Evolutionary conservation across 1,284 basidiomycete species (phyloP).

Genomic region (Blastosporella zonata): DNA sequence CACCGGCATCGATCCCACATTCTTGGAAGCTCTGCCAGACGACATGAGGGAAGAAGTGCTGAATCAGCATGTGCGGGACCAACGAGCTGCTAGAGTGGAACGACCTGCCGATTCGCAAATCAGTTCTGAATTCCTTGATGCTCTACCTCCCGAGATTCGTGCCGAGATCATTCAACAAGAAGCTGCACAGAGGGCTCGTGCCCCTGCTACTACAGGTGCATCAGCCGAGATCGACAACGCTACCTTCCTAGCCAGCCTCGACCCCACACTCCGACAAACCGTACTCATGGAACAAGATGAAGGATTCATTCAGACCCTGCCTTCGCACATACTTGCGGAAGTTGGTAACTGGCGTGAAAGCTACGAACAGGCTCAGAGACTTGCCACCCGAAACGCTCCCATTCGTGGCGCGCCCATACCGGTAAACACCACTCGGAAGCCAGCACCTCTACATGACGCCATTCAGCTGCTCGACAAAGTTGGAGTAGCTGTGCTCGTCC

Average conservation of each 20-base stretch:
- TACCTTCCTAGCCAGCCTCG: constrained; percentile 84
- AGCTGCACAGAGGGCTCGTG: constrained; percentile 73
- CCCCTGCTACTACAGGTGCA: constrained; percentile 36
- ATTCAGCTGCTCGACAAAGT: constrained; percentile 92
- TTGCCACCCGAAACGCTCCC: constrained; percentile 32
- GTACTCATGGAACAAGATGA: constrained; percentile 87
- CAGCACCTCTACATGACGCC: constrained; percentile 70
- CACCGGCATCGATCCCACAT: constrained; percentile 97
- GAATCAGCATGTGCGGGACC: constrained; percentile 95
- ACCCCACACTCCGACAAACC: constrained; percentile 81
- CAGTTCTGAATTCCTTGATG: constrained; percentile 93
- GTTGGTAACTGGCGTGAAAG: constrained; percentile 65
- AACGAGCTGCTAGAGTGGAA: constrained; percentile 71
- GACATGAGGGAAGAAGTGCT: constrained; percentile 99
- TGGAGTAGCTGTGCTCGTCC: constrained; percentile 87
- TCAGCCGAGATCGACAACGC: constrained; percentile 81
- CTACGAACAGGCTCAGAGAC: constrained; percentile 37
- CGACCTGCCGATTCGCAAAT: constrained; percentile 83
- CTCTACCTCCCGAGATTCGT: constrained; percentile 92
- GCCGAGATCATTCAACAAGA: constrained; percentile 97
- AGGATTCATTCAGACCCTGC: constrained; percentile 75
- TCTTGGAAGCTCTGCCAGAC: constrained; percentile 96
- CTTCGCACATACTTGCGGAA: constrained; percentile 82
- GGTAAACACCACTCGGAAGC: constrained; percentile 44
- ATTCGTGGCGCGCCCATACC: constrained; percentile 32